A percentile compares a stretch with the other conserved stretches of the same genome.
phyloP scores from a whole-genome alignment of 2,329 filamentous ascomycete species.

The Colletotrichum sp. region DNA sequence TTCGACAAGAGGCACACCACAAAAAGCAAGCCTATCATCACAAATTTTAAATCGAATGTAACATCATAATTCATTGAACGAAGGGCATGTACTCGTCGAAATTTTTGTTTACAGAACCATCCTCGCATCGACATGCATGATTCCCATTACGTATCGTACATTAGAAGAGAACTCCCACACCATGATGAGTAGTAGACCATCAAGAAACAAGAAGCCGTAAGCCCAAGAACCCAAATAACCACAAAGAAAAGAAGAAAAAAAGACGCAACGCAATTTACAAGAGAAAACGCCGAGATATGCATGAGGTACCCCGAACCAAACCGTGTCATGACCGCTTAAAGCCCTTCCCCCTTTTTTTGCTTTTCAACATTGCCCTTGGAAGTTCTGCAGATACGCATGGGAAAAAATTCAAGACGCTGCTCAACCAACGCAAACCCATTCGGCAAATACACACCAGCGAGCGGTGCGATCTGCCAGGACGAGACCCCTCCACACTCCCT shows the following conservation, averaged over 20 bases:
- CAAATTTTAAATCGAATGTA: not conserved
- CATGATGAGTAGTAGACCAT: not conserved
- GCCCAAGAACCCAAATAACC: not conserved
- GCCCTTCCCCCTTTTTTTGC: not conserved
- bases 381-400: not conserved
- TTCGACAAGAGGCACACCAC: too few relatives aligned
- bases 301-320: not conserved
- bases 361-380: slow-evolving; percentile 9
- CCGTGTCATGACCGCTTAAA: not conserved
- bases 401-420: not conserved
- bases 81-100: slow-evolving; percentile 14
- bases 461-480: slow-evolving; percentile 85
- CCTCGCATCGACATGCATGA: slow-evolving; percentile 16
- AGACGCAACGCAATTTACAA: not conserved
- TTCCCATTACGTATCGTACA: slow-evolving; percentile 22
- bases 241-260: not conserved
- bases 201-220: not conserved
- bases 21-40: too few relatives aligned
- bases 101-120: slow-evolving; percentile 20
- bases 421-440: slow-evolving; percentile 69
- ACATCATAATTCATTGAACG: slow-evolving; percentile 1
- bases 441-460: slow-evolving; percentile 90
- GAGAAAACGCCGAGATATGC: slow-evolving; percentile 22
- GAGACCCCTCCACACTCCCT: slow-evolving; percentile 79
- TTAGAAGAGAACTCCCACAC: slow-evolving; percentile 13